A percentile compares a stretch with the other conserved stretches of the same genome.
Conservation (phyloP, 164 flowering plant genomes). For the Pachysandra terminalis region DNA sequence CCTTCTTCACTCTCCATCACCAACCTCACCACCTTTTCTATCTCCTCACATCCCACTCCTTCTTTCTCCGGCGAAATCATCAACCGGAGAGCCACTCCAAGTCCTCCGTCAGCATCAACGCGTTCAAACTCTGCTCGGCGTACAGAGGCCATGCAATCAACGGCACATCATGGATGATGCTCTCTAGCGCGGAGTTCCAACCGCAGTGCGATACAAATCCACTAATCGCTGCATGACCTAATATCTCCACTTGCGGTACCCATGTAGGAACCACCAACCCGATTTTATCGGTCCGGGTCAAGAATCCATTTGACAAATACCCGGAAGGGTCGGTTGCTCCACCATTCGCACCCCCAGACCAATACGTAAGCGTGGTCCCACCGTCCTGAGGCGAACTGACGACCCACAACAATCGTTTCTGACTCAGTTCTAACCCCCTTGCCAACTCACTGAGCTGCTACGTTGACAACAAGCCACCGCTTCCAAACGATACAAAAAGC, state of each 20-base stretch:
- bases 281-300: conserved; percentile 14
- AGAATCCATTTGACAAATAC: conserved; percentile 39
- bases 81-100: conserved; percentile 30
- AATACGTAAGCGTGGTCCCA: too few species aligned
- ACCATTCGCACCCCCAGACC: too few species aligned
- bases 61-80: conserved; percentile 4
- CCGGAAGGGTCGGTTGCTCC: not conserved
- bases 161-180: conserved; percentile 38
- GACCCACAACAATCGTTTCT: conserved; percentile 43
- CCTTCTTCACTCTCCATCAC: conserved; percentile 33
- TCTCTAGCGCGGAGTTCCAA: conserved; percentile 50
- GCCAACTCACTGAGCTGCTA: conserved; percentile 37
- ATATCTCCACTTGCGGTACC: conserved; percentile 36
- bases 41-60: conserved; percentile 35
- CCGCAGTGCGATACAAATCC: conserved; percentile 48
- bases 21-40: conserved; percentile 29
- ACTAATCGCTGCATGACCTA: conserved; percentile 32
- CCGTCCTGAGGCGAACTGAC: conserved; percentile 1
- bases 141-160: conserved; percentile 55
- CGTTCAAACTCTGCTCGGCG: conserved; percentile 49
- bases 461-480: conserved; percentile 31
- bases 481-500: conserved; percentile 42
- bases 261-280: conserved; percentile 35
- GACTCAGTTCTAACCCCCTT: conserved; percentile 39
- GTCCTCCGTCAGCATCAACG: conserved; percentile 33